Percentiles rank a stretch among this genome's conserved stretches.
Conservation (phyloP, 768 basidiomycete species). For the Mycena crocata region DNA sequence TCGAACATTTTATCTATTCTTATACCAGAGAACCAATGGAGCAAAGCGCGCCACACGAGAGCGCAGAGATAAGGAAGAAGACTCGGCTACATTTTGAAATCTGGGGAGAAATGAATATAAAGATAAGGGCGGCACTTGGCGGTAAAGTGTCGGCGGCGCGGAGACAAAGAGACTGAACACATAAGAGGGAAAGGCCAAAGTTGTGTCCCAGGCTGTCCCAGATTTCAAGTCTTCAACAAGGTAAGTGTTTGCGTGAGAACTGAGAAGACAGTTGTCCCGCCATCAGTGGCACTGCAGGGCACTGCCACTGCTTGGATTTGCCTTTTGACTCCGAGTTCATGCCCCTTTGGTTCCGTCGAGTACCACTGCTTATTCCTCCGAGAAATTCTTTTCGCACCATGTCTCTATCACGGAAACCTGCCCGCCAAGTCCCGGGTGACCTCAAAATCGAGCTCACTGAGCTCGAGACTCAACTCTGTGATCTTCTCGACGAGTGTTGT, state of each 20-base stretch:
- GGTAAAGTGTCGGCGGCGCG: too few relatives aligned
- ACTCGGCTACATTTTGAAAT: too few relatives aligned
- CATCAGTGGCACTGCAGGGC: too few relatives aligned
- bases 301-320: not conserved
- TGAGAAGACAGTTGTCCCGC: too few relatives aligned
- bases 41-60: not conserved
- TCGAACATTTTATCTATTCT: not conserved
- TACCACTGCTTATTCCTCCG: constrained; percentile 11
- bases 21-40: constrained; percentile 16
- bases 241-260: too few relatives aligned
- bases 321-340: constrained; percentile 4
- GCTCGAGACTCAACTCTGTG: constrained; percentile 76
- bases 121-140: too few relatives aligned
- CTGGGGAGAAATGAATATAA: too few relatives aligned
- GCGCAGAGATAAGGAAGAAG: constrained; percentile 27
- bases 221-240: too few relatives aligned
- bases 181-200: too few relatives aligned
- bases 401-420: constrained; percentile 13
- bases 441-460: constrained; percentile 70
- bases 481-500: constrained; percentile 85
- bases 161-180: too few relatives aligned
- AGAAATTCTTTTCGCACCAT: constrained; percentile 1
- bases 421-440: constrained; percentile 34
- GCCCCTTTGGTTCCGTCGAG: constrained; percentile 7
- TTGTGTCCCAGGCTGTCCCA: too few relatives aligned